Evolutionary conservation across 805 yeast genomes (phyloP).

Genomic region (Zygotorulaspora danielsina): DNA sequence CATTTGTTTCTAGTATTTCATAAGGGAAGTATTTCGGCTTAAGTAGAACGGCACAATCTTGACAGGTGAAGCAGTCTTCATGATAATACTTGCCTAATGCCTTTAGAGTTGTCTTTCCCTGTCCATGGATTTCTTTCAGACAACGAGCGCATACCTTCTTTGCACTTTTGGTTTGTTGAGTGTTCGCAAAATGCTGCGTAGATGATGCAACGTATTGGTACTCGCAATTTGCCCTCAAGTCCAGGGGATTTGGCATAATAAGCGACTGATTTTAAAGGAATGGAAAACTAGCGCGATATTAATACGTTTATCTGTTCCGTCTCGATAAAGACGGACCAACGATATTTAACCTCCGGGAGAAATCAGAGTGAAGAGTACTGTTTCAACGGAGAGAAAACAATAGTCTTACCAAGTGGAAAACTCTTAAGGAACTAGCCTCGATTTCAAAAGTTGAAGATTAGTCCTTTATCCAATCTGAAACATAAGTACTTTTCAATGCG

Average conservation of each 20-base stretch:
- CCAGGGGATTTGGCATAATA: conserved; percentile 8
- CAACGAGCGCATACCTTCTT: conserved; percentile 50
- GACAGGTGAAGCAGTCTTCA: conserved; percentile 81
- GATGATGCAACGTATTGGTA: conserved; percentile 1
- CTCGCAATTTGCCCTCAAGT: conserved; percentile 2
- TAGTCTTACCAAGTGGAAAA: neutral
- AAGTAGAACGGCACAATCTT: conserved; percentile 77
- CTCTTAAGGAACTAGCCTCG: too few species aligned
- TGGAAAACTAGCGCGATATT: too few species aligned
- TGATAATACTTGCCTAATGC: conserved; percentile 80
- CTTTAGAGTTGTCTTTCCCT: conserved; percentile 52
- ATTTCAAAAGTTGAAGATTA: neutral
- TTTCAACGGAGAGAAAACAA: neutral
- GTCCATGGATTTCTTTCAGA: conserved; percentile 39
- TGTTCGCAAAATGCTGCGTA: conserved; percentile 1
- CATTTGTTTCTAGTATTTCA: conserved; percentile 42
- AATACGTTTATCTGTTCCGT: too few species aligned
- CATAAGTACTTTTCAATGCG: too few species aligned
- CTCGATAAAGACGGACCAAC: too few species aligned
- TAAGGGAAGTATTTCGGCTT: conserved; percentile 86
- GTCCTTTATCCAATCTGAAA: neutral
- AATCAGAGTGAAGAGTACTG: neutral
- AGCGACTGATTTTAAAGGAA: neutral
- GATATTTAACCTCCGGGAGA: neutral
- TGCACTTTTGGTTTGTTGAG: conserved; percentile 8